phyloP scores from a whole-genome alignment of 371 early-diverging fungal genomes.

The Zychaea mexicana region DNA sequence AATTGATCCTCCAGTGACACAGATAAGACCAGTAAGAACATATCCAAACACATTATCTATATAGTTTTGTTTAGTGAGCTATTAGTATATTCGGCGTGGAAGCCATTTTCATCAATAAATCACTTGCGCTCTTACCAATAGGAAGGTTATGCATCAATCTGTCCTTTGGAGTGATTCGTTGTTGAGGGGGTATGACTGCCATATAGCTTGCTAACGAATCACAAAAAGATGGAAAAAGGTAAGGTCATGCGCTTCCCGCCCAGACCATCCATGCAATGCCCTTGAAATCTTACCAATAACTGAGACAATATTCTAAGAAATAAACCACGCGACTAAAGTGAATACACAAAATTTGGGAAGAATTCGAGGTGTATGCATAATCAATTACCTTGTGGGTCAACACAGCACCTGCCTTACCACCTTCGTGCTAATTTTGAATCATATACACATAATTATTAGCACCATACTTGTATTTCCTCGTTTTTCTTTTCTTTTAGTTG shows the following conservation, averaged over 20 bases:
- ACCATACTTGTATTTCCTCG: too few species aligned
- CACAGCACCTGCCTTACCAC: slow-evolving; percentile 38
- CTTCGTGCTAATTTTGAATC: neutral
- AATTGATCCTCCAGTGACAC: slow-evolving; percentile 65
- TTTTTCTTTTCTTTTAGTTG: neutral
- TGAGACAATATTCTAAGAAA: slow-evolving; percentile 3
- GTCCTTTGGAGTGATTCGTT: slow-evolving; percentile 41
- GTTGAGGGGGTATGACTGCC: slow-evolving; percentile 44
- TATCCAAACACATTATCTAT: slow-evolving; percentile 45
- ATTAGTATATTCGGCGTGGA: too few species aligned
- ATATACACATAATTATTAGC: too few species aligned
- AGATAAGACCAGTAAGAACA: slow-evolving; percentile 26
- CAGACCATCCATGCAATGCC: neutral
- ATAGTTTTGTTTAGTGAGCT: too few species aligned
- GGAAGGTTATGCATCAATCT: slow-evolving; percentile 42
- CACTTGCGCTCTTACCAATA: slow-evolving; percentile 28
- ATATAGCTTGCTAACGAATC: slow-evolving; percentile 36
- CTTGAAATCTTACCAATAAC: slow-evolving; percentile 11
- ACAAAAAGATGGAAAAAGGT: neutral
- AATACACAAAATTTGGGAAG: neutral
- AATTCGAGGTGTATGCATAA: neutral
- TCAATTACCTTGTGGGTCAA: slow-evolving; percentile 49
- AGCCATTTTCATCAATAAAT: neutral
- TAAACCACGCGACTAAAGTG: neutral
- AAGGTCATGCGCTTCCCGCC: neutral